Percentiles rank a stretch among this genome's conserved stretches.
Conservation (phyloP, 768 basidiomycete genomes). For the Termitomyces sp. region DNA sequence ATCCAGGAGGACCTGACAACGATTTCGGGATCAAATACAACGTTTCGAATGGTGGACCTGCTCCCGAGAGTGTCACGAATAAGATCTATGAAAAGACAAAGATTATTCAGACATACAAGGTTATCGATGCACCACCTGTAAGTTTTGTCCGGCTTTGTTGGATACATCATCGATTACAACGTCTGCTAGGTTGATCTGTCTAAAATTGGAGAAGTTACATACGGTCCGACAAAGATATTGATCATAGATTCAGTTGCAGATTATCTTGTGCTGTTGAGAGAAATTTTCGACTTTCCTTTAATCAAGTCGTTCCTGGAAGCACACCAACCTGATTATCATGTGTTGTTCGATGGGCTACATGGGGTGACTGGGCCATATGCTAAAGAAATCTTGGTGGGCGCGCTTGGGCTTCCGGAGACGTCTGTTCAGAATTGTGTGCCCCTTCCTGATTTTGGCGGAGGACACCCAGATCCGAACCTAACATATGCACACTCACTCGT, state of each 20-base stretch:
- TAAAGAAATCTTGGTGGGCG: slow-evolving; percentile 74
- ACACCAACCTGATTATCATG: slow-evolving; percentile 64
- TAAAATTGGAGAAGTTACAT: slow-evolving; percentile 70
- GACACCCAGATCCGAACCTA: slow-evolving; percentile 97
- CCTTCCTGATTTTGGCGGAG: slow-evolving; percentile 93
- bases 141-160: slow-evolving; percentile 20
- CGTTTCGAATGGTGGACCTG: slow-evolving; percentile 94
- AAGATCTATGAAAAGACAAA: slow-evolving; percentile 91
- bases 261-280: slow-evolving; percentile 77
- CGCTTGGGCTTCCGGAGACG: slow-evolving; percentile 71
- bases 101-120: slow-evolving; percentile 79
- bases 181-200: slow-evolving; percentile 68
- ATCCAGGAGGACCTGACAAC: slow-evolving; percentile 96
- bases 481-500: slow-evolving; percentile 96
- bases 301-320: slow-evolving; percentile 83
- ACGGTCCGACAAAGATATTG: slow-evolving; percentile 79
- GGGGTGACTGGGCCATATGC: slow-evolving; percentile 99
- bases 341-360: slow-evolving; percentile 93
- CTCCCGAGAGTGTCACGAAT: slow-evolving; percentile 94
- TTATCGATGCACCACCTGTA: slow-evolving; percentile 72
- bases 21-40: slow-evolving; percentile 99
- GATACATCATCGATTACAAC: not conserved
- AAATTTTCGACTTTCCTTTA: slow-evolving; percentile 90
- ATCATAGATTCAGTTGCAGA: slow-evolving; percentile 94
- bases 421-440: slow-evolving; percentile 90